Percentiles rank a stretch among this genome's conserved stretches.
Conservation (phyloP, 345 rosid species). For the Trapa incisa region DNA sequence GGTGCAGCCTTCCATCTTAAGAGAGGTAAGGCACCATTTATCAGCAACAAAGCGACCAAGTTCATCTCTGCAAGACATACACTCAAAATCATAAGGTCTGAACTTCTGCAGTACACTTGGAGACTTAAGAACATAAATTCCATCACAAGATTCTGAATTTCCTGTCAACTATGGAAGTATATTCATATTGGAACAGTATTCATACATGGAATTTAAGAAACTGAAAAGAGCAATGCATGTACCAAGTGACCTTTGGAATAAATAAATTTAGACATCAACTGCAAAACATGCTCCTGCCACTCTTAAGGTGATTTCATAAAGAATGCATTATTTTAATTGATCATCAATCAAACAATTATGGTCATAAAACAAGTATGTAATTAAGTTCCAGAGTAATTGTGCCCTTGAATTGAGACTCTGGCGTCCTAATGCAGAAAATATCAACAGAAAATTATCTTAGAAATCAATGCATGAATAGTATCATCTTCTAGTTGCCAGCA, state of each 20-base stretch:
- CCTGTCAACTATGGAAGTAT: background rate
- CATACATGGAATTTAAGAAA: background rate
- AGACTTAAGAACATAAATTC: background rate
- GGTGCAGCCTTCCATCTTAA: conserved; percentile 94
- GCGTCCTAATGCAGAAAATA: too few species aligned
- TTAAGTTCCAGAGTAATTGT: too few species aligned
- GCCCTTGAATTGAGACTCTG: too few species aligned
- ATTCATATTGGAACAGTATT: background rate
- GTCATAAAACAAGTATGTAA: background rate
- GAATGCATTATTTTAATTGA: background rate
- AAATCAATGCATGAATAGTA: too few species aligned
- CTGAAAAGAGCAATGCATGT: background rate
- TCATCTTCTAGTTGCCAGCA: too few species aligned
- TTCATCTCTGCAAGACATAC: conserved; percentile 50
- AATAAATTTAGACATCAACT: background rate
- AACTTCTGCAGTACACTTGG: too few species aligned
- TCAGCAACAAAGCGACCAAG: conserved; percentile 91
- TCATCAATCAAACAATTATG: background rate
- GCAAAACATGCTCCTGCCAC: background rate
- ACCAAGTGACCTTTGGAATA: background rate
- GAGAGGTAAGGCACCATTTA: conserved; percentile 59
- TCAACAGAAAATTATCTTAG: too few species aligned
- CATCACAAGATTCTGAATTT: background rate
- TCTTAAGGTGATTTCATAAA: background rate
- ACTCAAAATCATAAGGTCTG: background rate